phyloP scores from a whole-genome alignment of 495 filamentous ascomycete species.

The Thermothielavioides terrestris region DNA sequence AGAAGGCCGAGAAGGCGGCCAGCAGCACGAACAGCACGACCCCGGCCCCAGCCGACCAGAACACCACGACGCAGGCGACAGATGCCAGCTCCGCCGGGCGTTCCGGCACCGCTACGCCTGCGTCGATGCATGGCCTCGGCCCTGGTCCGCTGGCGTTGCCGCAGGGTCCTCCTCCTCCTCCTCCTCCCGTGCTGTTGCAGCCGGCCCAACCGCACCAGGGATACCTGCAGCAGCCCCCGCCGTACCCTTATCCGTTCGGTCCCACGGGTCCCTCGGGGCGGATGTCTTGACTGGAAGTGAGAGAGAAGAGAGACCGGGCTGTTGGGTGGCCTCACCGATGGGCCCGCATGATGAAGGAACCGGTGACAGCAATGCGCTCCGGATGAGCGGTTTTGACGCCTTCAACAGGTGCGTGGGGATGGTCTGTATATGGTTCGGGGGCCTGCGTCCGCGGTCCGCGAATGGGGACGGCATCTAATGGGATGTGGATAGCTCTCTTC shows the following conservation, averaged over 20 bases:
- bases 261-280: background rate
- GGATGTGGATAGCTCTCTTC: too few species aligned
- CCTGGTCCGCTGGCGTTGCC: constrained; percentile 9
- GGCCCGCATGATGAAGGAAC: too few species aligned
- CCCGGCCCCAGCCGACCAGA: constrained; percentile 1
- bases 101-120: constrained; percentile 14
- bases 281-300: background rate
- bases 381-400: too few species aligned
- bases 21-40: background rate
- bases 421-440: too few species aligned
- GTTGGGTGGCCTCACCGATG: too few species aligned
- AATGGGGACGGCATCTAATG: too few species aligned
- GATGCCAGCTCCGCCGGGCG: constrained; percentile 14
- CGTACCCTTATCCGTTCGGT: background rate
- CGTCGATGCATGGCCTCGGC: constrained; percentile 2
- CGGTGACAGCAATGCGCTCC: too few species aligned
- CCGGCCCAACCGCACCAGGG: background rate
- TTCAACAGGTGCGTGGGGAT: too few species aligned
- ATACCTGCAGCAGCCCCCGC: constrained; percentile 4
- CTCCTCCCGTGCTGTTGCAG: background rate
- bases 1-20: constrained; percentile 33
- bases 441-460: too few species aligned
- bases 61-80: background rate
- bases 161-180: background rate
- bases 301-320: background rate